Percentiles rank a stretch among this genome's conserved stretches.
phyloP scores from a whole-genome alignment of 108 stramenopile genomes.

The Cyclotella kingstonii region DNA sequence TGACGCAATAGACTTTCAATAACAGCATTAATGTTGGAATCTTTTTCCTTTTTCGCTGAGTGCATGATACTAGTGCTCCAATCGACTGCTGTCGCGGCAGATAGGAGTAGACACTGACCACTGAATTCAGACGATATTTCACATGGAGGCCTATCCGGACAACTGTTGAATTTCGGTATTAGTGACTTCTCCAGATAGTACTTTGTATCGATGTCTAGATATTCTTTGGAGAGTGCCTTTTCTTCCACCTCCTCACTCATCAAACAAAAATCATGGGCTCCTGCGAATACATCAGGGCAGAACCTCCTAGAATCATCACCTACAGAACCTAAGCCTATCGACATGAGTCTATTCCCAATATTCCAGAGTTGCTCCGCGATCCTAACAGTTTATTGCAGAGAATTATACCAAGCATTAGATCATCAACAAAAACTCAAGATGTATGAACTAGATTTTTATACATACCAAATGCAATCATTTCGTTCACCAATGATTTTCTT shows the following conservation, averaged over 20 bases:
- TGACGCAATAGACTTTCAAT: slow-evolving; percentile 16
- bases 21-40: background rate
- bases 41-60: background rate
- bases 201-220: slow-evolving; percentile 35
- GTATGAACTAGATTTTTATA: background rate
- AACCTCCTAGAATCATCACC: slow-evolving; percentile 19
- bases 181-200: slow-evolving; percentile 19
- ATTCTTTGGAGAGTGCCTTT: slow-evolving; percentile 26
- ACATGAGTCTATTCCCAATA: slow-evolving; percentile 29
- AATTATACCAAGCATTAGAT: background rate
- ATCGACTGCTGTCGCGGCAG: slow-evolving; percentile 38
- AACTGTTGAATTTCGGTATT: slow-evolving; percentile 15
- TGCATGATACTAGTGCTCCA: slow-evolving; percentile 2
- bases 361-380: slow-evolving; percentile 43
- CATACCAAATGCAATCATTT: slow-evolving; percentile 33
- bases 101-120: slow-evolving; percentile 42
- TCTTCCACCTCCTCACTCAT: slow-evolving; percentile 53
- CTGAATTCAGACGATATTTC: slow-evolving; percentile 43
- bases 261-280: slow-evolving; percentile 46
- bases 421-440: background rate
- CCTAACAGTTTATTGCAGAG: background rate
- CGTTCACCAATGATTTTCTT: slow-evolving; percentile 19
- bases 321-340: slow-evolving; percentile 1
- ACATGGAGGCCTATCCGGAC: slow-evolving; percentile 7
- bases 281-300: slow-evolving; percentile 43